Conservation (phyloP, 2,329 filamentous ascomycete species). For the Trichoderma sp. region DNA sequence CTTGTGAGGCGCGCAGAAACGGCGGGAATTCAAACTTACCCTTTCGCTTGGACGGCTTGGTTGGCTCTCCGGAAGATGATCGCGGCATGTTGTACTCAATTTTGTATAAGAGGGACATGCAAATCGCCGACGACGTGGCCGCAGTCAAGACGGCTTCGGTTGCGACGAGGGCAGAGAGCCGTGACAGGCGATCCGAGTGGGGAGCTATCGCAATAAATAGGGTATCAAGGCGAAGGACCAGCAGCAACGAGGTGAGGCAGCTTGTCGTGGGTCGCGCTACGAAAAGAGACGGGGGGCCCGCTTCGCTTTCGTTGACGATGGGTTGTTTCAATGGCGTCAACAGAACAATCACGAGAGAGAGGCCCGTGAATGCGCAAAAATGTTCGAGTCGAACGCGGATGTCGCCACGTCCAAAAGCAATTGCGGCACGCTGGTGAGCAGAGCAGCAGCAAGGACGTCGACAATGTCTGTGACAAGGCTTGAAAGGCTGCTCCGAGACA, state of each 20-base stretch:
- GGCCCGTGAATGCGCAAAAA: not conserved
- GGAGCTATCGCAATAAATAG: slow-evolving; percentile 11
- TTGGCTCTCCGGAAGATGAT: slow-evolving; percentile 43
- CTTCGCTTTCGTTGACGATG: not conserved
- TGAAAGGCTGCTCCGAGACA: not conserved
- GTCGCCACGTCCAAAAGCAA: not conserved
- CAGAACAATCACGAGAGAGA: not conserved
- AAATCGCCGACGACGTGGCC: not conserved
- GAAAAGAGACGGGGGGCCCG: not conserved
- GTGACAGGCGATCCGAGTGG: not conserved
- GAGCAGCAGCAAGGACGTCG: not conserved
- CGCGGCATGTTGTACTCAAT: slow-evolving; percentile 35
- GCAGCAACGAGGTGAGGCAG: not conserved
- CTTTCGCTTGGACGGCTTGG: slow-evolving; percentile 46
- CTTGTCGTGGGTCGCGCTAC: slow-evolving; percentile 1
- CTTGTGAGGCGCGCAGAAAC: not conserved
- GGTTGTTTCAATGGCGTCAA: not conserved
- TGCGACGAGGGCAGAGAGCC: not conserved
- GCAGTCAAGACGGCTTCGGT: not conserved
- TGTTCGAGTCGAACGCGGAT: not conserved
- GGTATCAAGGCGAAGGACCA: not conserved
- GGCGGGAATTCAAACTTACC: slow-evolving; percentile 33
- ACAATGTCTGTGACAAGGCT: not conserved
- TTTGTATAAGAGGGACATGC: slow-evolving; percentile 3
- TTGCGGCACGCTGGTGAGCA: not conserved